Evolutionary conservation across 257 asterid genomes (phyloP).

Genomic region (Dorcoceras hygrometricum): DNA sequence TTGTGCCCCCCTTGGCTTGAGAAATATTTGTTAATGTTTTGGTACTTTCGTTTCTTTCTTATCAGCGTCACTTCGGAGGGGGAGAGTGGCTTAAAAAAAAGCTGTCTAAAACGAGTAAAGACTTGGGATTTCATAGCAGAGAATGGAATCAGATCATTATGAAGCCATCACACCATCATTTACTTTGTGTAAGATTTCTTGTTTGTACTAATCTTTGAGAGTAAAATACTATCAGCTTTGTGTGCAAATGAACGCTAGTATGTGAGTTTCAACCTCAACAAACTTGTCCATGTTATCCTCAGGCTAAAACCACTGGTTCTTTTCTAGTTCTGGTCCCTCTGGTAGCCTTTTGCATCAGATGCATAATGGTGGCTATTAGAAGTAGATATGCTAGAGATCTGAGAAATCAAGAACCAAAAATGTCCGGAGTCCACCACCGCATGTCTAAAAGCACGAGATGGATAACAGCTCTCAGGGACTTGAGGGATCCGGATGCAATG

Average conservation of each 20-base stretch:
- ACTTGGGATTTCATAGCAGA: constrained; percentile 18
- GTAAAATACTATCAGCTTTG: neutral
- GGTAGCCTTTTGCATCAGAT: constrained; percentile 28
- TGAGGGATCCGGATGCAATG: constrained; percentile 41
- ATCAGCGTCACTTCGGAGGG: constrained; percentile 27
- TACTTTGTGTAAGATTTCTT: constrained; percentile 29
- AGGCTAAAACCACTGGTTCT: constrained; percentile 54
- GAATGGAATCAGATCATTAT: constrained; percentile 29
- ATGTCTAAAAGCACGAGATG: neutral
- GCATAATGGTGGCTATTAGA: neutral
- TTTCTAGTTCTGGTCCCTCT: constrained; percentile 64
- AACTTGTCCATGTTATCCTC: constrained; percentile 32
- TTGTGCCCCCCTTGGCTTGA: neutral
- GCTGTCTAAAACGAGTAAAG: constrained; percentile 10
- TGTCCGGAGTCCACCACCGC: neutral
- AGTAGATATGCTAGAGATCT: constrained; percentile 29
- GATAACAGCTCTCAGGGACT: constrained; percentile 28
- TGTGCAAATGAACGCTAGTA: constrained; percentile 6
- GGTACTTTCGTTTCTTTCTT: constrained; percentile 14
- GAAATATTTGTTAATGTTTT: neutral
- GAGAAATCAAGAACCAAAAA: constrained; percentile 31
- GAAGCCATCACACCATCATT: constrained; percentile 19
- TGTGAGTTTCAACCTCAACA: constrained; percentile 32
- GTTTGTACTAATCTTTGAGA: neutral
- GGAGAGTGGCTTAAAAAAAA: constrained; percentile 13